Percentiles rank a stretch among this genome's conserved stretches.
These are phyloP conservation scores for Arabidopsis lyrata DNA, from an alignment of 441 rosid genomes.

Conservation along the genomic window DNA sequence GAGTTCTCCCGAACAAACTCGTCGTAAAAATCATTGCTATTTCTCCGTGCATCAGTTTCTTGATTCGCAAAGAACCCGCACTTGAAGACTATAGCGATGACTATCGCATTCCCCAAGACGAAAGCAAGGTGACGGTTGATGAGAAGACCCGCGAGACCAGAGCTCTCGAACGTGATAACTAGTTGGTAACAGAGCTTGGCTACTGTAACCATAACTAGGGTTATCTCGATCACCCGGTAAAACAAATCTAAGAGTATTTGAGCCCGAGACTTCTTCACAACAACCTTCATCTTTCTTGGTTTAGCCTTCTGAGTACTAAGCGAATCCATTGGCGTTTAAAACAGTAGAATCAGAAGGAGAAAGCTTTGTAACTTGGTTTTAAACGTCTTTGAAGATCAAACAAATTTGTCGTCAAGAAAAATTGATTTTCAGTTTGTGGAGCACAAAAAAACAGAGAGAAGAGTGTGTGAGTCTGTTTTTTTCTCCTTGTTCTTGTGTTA, in stretches of 20 bases:
- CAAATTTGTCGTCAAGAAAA: conserved; percentile 7
- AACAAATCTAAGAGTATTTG: conserved; percentile 33
- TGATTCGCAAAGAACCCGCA: conserved; percentile 38
- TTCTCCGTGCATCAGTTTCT: conserved; percentile 34
- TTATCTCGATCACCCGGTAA: conserved; percentile 36
- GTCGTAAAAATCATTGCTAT: conserved; percentile 32
- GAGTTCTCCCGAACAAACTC: conserved; percentile 37
- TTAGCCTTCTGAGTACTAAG: conserved; percentile 33
- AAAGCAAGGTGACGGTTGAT: conserved; percentile 44
- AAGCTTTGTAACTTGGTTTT: not conserved
- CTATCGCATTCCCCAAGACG: conserved; percentile 39
- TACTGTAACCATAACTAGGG: conserved; percentile 38
- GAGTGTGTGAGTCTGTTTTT: conserved; percentile 25
- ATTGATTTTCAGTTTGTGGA: conserved; percentile 1
- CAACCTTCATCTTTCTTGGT: conserved; percentile 43
- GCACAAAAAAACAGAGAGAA: not conserved
- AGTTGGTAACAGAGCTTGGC: conserved; percentile 42
- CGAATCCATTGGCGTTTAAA: conserved; percentile 33
- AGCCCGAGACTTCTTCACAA: conserved; percentile 34
- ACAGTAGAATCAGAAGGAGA: not conserved
- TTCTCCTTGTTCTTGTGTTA: conserved; percentile 26
- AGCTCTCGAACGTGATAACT: conserved; percentile 35
- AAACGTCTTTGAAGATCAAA: conserved; percentile 3
- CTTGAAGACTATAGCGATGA: conserved; percentile 34
- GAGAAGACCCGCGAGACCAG: conserved; percentile 28